Percentiles rank a stretch among this genome's conserved stretches.
Evolutionary conservation across 352 stramenopile genomes (phyloP).

Genomic region (Peronosclerospora sorghi): DNA sequence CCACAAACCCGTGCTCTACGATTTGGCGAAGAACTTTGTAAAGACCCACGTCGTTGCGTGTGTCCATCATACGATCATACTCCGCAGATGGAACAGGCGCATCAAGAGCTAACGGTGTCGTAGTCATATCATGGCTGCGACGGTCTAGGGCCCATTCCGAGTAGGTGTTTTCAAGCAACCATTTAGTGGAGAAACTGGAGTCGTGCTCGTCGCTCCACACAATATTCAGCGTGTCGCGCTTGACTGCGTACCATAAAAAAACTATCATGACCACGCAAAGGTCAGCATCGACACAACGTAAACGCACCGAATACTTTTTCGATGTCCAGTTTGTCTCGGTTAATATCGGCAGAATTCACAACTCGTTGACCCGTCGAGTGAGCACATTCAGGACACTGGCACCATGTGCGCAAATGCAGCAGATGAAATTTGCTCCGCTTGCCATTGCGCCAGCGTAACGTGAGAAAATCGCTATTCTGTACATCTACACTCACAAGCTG

Average conservation of each 20-base stretch:
- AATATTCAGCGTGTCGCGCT: conserved; percentile 55
- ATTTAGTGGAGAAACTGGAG: conserved; percentile 56
- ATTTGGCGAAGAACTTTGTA: conserved; percentile 60
- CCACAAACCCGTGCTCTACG: conserved; percentile 52
- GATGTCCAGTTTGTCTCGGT: conserved; percentile 41
- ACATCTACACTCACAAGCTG: conserved; percentile 64
- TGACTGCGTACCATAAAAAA: conserved; percentile 29
- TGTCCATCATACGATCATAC: conserved; percentile 58
- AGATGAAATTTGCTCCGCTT: conserved; percentile 60
- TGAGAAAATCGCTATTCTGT: conserved; percentile 58
- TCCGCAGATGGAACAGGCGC: conserved; percentile 42
- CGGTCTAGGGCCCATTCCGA: conserved; percentile 39
- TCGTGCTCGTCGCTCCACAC: conserved; percentile 60
- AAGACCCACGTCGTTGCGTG: conserved; percentile 45
- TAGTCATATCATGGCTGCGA: conserved; percentile 32
- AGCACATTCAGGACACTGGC: conserved; percentile 51
- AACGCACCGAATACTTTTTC: conserved; percentile 58
- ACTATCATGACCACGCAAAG: background rate
- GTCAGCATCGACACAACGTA: background rate
- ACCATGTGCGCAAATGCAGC: conserved; percentile 72
- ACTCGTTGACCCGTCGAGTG: conserved; percentile 72
- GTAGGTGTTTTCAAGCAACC: conserved; percentile 76
- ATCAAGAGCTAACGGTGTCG: conserved; percentile 32
- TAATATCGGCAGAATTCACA: conserved; percentile 61
- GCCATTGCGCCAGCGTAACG: conserved; percentile 68